Conservation (phyloP, 2,329 filamentous ascomycete species). For the Pestalotiopsis sp. region DNA sequence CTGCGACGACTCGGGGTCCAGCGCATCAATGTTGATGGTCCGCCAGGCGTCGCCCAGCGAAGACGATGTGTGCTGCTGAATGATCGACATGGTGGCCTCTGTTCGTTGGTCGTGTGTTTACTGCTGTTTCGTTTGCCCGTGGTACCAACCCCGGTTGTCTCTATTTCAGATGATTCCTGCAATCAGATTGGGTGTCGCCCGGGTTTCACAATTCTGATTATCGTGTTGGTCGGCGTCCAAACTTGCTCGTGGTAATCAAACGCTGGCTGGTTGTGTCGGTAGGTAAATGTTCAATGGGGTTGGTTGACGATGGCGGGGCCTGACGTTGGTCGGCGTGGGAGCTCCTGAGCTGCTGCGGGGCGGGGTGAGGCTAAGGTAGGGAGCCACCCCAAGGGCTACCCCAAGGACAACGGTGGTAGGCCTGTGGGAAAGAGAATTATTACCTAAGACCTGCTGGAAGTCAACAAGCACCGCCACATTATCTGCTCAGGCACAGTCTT, state of each 20-base stretch:
- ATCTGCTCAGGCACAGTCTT: background rate
- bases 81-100: conserved; percentile 60
- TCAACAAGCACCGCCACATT: conserved; percentile 4
- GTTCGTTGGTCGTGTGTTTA: background rate
- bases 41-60: conserved; percentile 71
- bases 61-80: conserved; percentile 64
- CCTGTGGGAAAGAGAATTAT: background rate
- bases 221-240: background rate
- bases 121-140: background rate
- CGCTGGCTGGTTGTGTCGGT: background rate
- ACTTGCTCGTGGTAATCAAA: background rate
- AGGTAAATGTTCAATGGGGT: background rate
- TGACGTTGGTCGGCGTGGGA: background rate
- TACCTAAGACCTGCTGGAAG: background rate
- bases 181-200: background rate
- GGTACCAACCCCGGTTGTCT: background rate
- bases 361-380: background rate
- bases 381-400: background rate
- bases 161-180: background rate
- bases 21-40: conserved; percentile 91
- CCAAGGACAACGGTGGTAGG: background rate
- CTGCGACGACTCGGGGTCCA: conserved; percentile 84
- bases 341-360: conserved; percentile 12
- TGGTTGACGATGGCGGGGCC: background rate
- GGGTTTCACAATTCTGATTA: background rate